Conservation (phyloP, 192 early-diverging fungal genomes). For the Podila minutissima region DNA sequence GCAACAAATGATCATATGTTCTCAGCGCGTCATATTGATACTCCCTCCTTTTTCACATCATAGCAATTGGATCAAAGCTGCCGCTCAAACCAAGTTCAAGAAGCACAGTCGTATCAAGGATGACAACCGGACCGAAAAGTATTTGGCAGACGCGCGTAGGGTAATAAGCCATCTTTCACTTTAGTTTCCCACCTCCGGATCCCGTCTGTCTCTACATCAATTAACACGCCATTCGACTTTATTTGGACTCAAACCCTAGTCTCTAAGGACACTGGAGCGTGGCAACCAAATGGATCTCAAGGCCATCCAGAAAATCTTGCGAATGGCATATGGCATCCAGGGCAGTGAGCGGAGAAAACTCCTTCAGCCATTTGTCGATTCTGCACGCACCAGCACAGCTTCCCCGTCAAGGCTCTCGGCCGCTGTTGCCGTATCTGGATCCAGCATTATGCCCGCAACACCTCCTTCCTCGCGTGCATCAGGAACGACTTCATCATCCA, state of each 20-base stretch:
- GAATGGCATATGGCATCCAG: conserved; percentile 21
- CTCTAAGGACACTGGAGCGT: conserved; percentile 39
- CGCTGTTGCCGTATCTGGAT: conserved; percentile 6
- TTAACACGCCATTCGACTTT: neutral
- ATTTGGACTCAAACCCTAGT: conserved; percentile 3
- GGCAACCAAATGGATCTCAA: conserved; percentile 47
- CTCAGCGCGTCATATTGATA: neutral
- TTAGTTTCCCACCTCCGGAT: too few relatives aligned
- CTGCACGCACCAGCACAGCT: conserved; percentile 11
- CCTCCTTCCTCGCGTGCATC: neutral
- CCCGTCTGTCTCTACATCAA: neutral
- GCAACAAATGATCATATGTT: too few relatives aligned
- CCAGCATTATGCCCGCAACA: neutral
- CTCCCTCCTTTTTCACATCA: neutral
- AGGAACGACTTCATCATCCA: neutral
- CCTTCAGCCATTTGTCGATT: conserved; percentile 32
- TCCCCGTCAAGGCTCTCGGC: conserved; percentile 18
- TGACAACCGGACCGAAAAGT: neutral
- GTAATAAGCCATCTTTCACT: neutral
- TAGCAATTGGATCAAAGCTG: neutral
- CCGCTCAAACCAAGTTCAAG: neutral
- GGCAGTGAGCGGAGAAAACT: conserved; percentile 32
- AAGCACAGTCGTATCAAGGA: neutral
- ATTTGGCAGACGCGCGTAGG: neutral
- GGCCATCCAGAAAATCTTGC: conserved; percentile 18